phyloP scores from a whole-genome alignment of 1,284 basidiomycete species.

The Tetrapyrgos nigripes region DNA sequence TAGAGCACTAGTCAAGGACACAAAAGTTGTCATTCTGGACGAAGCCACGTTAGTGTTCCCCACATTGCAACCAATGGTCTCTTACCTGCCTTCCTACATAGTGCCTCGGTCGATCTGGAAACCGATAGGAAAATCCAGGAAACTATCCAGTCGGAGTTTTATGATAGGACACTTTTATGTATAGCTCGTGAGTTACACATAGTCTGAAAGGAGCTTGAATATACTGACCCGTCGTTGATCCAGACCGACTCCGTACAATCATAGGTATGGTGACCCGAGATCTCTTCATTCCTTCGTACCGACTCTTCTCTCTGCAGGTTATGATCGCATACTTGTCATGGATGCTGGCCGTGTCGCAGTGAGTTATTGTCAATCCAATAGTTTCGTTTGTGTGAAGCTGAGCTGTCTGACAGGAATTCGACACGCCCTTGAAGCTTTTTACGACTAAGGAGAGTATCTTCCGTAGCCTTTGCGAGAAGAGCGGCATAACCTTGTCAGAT shows the following conservation, averaged over 20 bases:
- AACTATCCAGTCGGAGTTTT: constrained; percentile 73
- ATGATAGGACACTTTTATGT: constrained; percentile 65
- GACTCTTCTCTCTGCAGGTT: too few species aligned
- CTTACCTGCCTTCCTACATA: constrained; percentile 21
- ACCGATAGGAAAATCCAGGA: constrained; percentile 77
- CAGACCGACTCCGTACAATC: constrained; percentile 63
- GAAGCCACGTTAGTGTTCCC: constrained; percentile 54
- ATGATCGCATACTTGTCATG: constrained; percentile 79
- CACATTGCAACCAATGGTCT: not conserved
- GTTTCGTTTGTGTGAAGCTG: not conserved
- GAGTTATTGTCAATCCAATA: constrained; percentile 25
- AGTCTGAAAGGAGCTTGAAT: not conserved
- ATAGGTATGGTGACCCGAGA: not conserved
- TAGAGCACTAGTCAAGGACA: constrained; percentile 69
- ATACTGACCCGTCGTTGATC: not conserved
- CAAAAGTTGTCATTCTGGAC: constrained; percentile 67
- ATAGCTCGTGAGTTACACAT: constrained; percentile 63
- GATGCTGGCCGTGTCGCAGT: constrained; percentile 74
- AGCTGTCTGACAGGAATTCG: constrained; percentile 68
- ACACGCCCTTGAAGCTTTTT: constrained; percentile 69
- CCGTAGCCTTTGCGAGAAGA: constrained; percentile 70
- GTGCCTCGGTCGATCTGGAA: constrained; percentile 70
- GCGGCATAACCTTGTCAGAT: constrained; percentile 60
- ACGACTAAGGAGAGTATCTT: constrained; percentile 62
- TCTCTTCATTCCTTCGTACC: not conserved